A percentile compares a stretch with the other conserved stretches of the same genome.
phyloP scores from a whole-genome alignment of 2,329 filamentous ascomycete species.

The Aureobasidium sp. region DNA sequence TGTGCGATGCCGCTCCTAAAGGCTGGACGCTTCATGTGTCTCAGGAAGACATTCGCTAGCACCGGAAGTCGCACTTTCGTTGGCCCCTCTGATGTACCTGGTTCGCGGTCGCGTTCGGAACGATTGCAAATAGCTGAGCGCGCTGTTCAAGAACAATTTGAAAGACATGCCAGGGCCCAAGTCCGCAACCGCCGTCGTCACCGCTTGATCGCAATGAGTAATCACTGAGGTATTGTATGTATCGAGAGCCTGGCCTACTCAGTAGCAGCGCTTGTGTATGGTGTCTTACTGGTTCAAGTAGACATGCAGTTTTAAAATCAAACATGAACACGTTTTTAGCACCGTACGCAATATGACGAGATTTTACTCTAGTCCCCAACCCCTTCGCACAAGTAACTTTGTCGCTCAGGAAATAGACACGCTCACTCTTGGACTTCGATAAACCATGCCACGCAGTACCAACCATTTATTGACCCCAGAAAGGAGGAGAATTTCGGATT shows the following conservation, averaged over 20 bases:
- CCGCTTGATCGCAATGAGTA: background rate
- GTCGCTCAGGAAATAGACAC: background rate
- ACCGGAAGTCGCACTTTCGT: background rate
- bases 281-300: background rate
- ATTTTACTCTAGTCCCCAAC: background rate
- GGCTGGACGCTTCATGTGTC: background rate
- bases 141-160: background rate
- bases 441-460: background rate
- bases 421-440: background rate
- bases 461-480: background rate
- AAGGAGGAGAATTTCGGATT: slow-evolving; percentile 6
- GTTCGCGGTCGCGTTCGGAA: background rate
- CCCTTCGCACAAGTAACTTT: background rate
- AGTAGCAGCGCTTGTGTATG: background rate
- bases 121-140: background rate
- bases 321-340: background rate
- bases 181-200: background rate
- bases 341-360: background rate
- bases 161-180: background rate
- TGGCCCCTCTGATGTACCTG: background rate
- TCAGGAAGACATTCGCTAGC: background rate
- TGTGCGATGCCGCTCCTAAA: background rate
- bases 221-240: background rate
- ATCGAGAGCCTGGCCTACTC: background rate
- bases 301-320: background rate